phyloP scores from a whole-genome alignment of 257 asterid genomes.

The Cinchona pubescens region DNA sequence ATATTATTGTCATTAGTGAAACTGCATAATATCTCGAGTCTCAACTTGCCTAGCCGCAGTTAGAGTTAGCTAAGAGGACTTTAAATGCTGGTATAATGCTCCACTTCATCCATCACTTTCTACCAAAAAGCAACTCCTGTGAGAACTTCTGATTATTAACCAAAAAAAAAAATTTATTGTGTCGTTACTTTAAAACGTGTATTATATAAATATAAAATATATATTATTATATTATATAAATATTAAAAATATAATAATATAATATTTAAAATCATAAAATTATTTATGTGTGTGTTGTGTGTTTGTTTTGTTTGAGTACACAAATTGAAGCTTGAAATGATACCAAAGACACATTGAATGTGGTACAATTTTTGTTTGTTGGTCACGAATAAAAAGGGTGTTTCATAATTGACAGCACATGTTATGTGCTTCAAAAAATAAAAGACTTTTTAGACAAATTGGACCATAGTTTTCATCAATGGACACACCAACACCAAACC shows the following conservation, averaged over 20 bases:
- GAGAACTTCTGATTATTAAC: too few species aligned
- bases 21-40: neutral
- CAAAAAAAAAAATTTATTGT: too few species aligned
- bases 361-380: conserved; percentile 12
- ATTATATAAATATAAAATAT: too few species aligned
- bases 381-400: conserved; percentile 15
- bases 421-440: conserved; percentile 1
- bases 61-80: neutral
- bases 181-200: too few species aligned
- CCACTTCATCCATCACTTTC: neutral
- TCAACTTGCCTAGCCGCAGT: neutral
- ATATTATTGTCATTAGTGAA: neutral
- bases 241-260: too few species aligned
- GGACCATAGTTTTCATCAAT: conserved; percentile 1
- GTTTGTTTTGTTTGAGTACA: too few species aligned
- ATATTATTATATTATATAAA: too few species aligned
- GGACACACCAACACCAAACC: neutral
- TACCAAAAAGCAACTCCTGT: neutral
- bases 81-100: neutral
- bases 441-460: conserved; percentile 7
- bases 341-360: conserved; percentile 15
- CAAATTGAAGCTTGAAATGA: neutral
- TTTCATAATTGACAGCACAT: conserved; percentile 25
- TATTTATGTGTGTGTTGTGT: too few species aligned
- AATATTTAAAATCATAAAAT: too few species aligned